phyloP scores from a whole-genome alignment of 2,329 filamentous ascomycete species.

The Trichoderma sp. region DNA sequence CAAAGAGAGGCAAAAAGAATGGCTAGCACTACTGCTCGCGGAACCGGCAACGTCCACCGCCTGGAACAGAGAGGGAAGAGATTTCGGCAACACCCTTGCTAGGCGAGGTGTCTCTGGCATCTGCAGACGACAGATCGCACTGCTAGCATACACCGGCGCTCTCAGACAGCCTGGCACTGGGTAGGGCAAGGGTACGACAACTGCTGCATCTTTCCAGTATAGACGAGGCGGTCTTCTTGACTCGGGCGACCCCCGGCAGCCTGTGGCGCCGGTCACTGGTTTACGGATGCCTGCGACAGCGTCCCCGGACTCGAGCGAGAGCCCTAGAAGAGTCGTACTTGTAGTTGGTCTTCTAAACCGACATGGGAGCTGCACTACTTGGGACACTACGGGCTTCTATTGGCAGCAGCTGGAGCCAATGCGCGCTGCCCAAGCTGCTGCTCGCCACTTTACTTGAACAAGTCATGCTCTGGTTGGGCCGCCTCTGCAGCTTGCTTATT shows the following conservation, averaged over 20 bases:
- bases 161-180: background rate
- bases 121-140: slow-evolving; percentile 28
- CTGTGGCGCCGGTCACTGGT: slow-evolving; percentile 25
- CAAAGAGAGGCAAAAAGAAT: slow-evolving; percentile 4
- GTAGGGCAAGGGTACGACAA: background rate
- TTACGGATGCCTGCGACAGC: slow-evolving; percentile 23
- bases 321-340: background rate
- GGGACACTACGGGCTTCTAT: slow-evolving; percentile 15
- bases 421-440: slow-evolving; percentile 14
- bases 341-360: slow-evolving; percentile 7
- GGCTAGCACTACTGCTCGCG: slow-evolving; percentile 13
- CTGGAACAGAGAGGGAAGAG: slow-evolving; percentile 3
- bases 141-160: slow-evolving; percentile 11
- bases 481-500: background rate
- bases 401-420: background rate
- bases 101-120: slow-evolving; percentile 23
- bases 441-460: slow-evolving; percentile 14
- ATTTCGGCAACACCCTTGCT: slow-evolving; percentile 31
- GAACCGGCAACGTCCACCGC: slow-evolving; percentile 31
- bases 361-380: slow-evolving; percentile 13
- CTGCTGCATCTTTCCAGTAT: background rate
- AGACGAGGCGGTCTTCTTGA: slow-evolving; percentile 17
- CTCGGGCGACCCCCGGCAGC: slow-evolving; percentile 18
- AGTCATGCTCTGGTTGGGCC: slow-evolving; percentile 6
- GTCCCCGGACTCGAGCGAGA: slow-evolving; percentile 24